Evolutionary conservation across 169 alveolate genomes (phyloP).

Genomic region (Babesia bovis): DNA sequence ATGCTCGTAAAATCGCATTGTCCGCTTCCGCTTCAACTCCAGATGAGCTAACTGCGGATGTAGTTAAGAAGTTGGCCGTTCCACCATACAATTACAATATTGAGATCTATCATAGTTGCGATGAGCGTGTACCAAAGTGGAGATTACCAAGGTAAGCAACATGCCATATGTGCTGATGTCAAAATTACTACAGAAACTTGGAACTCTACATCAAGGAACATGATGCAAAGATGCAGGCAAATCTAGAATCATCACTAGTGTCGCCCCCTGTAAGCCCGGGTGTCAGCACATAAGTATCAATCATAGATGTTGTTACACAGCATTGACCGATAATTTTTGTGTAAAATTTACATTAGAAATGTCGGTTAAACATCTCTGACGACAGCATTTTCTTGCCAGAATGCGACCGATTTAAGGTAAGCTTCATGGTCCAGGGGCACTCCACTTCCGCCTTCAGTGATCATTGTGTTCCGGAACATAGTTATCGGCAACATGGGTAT

Average conservation of each 20-base stretch:
- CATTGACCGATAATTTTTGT: not conserved
- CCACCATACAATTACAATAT: constrained; percentile 63
- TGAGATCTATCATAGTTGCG: constrained; percentile 64
- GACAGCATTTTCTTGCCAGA: constrained; percentile 92
- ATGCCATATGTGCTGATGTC: not conserved
- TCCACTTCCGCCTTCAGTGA: constrained; percentile 98
- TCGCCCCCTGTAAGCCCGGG: not conserved
- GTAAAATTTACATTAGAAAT: not conserved
- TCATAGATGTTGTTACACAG: not conserved
- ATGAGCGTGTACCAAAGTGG: constrained; percentile 82
- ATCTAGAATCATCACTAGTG: not conserved
- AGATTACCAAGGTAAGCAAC: constrained; percentile 69
- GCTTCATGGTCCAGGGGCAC: constrained; percentile 89
- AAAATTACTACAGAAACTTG: constrained; percentile 45
- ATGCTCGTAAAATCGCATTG: constrained; percentile 69
- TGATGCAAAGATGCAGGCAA: constrained; percentile 6
- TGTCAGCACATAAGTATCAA: not conserved
- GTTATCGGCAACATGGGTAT: constrained; percentile 98
- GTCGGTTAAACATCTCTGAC: constrained; percentile 49
- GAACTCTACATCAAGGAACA: constrained; percentile 65
- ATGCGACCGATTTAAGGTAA: constrained; percentile 91
- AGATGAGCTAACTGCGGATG: constrained; percentile 72
- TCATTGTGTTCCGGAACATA: constrained; percentile 91
- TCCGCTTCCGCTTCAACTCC: constrained; percentile 86
- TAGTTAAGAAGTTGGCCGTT: constrained; percentile 52